phyloP scores from a whole-genome alignment of 73 alveolate genomes.

The Uronychia binucleata region DNA sequence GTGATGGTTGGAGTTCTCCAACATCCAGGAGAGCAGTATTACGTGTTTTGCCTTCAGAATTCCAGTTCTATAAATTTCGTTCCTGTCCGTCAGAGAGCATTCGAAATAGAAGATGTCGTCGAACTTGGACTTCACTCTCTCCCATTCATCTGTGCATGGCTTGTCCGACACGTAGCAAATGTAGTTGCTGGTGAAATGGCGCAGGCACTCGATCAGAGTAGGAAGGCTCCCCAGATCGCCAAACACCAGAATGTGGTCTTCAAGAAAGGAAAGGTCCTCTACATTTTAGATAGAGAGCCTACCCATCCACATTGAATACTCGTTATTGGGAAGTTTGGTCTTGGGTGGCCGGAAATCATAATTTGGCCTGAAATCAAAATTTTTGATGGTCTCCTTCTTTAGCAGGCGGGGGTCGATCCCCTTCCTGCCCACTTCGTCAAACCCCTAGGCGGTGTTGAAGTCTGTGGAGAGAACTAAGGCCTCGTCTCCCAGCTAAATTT shows the following conservation, averaged over 20 bases:
- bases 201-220: slow-evolving; percentile 55
- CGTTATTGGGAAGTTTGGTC: neutral
- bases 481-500: slow-evolving; percentile 58
- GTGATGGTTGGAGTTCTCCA: slow-evolving; percentile 58
- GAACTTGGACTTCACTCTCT: slow-evolving; percentile 39
- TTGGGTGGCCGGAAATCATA: slow-evolving; percentile 46
- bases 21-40: slow-evolving; percentile 58
- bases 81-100: slow-evolving; percentile 60
- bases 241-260: slow-evolving; percentile 61
- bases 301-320: neutral
- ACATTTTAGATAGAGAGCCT: neutral
- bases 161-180: slow-evolving; percentile 66
- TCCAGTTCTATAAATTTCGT: slow-evolving; percentile 64
- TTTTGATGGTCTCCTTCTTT: neutral
- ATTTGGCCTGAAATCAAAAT: slow-evolving; percentile 19
- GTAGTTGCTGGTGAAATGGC: slow-evolving; percentile 55
- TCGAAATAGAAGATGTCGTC: slow-evolving; percentile 49
- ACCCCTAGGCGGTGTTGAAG: slow-evolving; percentile 47
- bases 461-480: slow-evolving; percentile 70
- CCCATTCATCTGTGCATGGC: slow-evolving; percentile 60
- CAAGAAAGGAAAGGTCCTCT: slow-evolving; percentile 45
- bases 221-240: slow-evolving; percentile 65
- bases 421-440: slow-evolving; percentile 27
- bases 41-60: slow-evolving; percentile 62
- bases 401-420: neutral